These are phyloP conservation scores for Microsporum ferrugineum DNA, from an alignment of 2,329 filamentous ascomycete species.

Conservation along the genomic window DNA sequence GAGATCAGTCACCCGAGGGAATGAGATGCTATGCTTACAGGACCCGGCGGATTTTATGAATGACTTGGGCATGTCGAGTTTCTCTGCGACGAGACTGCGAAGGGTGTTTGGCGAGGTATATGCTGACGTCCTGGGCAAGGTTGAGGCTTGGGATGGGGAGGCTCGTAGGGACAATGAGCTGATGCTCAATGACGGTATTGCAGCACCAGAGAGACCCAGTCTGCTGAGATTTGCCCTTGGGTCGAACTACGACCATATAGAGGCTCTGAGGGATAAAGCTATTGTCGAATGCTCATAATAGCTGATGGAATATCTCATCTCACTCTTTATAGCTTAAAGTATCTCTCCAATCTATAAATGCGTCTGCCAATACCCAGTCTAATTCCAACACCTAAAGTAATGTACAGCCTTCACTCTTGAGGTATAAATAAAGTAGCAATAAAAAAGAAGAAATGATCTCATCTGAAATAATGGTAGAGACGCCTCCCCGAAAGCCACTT, in stretches of 20 bases:
- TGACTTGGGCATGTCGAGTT: constrained; percentile 43
- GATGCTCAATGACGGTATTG: not conserved
- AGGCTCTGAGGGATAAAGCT: constrained; percentile 12
- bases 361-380: not conserved
- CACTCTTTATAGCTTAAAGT: not conserved
- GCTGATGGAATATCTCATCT: not conserved
- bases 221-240: constrained; percentile 12
- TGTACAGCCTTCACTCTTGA: not conserved
- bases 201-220: not conserved
- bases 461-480: not conserved
- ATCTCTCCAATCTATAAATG: not conserved
- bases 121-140: constrained; percentile 17
- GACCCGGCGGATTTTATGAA: constrained; percentile 49
- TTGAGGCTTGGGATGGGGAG: constrained; percentile 17
- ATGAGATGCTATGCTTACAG: constrained; percentile 42
- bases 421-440: not conserved
- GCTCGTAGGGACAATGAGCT: not conserved
- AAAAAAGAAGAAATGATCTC: not conserved
- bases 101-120: constrained; percentile 29
- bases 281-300: constrained; percentile 3
- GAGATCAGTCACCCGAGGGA: constrained; percentile 23
- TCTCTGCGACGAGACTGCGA: constrained; percentile 42
- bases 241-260: constrained; percentile 13
- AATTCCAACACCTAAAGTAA: not conserved
- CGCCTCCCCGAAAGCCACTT: not conserved